Evolutionary conservation across 164 flowering plant genomes (phyloP).

Genomic region (Hamamelis virginiana): DNA sequence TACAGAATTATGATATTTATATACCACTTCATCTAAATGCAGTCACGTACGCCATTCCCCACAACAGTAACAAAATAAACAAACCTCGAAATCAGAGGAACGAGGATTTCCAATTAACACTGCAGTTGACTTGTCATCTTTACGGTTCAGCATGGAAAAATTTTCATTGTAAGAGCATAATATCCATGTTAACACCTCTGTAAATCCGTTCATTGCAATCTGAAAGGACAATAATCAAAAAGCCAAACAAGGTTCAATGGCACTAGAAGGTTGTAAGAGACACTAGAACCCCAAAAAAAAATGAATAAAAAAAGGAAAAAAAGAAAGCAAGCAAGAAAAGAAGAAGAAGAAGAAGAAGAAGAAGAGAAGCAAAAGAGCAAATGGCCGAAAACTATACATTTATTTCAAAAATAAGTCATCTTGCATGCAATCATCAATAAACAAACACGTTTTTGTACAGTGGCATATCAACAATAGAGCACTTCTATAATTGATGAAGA

Average conservation of each 20-base stretch:
- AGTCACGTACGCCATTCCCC: background rate
- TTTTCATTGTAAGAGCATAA: constrained; percentile 82
- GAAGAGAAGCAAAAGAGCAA: background rate
- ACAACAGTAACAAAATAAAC: constrained; percentile 9
- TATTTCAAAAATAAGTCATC: no score
- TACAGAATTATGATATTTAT: no score
- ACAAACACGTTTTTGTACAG: no score
- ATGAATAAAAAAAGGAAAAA: background rate
- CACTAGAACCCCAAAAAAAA: no score
- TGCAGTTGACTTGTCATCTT: constrained; percentile 69
- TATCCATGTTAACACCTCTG: constrained; percentile 88
- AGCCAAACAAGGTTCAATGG: background rate
- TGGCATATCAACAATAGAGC: no score
- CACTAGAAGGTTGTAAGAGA: no score
- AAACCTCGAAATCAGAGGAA: constrained; percentile 90
- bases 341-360: background rate
- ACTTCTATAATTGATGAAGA: no score
- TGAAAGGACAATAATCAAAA: constrained; percentile 20
- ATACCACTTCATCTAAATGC: no score
- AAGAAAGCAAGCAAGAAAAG: background rate
- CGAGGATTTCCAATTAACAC: constrained; percentile 87
- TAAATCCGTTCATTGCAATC: constrained; percentile 82
- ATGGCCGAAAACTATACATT: no score
- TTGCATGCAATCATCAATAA: no score
- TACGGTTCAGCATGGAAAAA: constrained; percentile 70